Conservation (phyloP, 306 rosid genomes). For the Casuarina cunninghamiana region DNA sequence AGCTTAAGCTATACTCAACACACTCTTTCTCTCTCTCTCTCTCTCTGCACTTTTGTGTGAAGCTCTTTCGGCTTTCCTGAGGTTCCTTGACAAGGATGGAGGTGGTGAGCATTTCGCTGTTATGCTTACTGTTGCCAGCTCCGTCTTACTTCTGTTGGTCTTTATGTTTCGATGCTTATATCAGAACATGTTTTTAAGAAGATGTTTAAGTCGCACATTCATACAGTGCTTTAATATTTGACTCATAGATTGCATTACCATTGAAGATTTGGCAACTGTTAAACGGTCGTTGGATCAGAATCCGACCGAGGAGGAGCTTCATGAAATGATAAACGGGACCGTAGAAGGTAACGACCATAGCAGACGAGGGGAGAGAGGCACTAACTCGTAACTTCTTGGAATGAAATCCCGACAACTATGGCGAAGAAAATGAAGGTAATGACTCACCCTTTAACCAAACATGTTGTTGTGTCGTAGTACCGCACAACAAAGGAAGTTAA, state of each 20-base stretch:
- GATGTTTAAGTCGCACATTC: no score
- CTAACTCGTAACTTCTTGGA: slow-evolving; percentile 32
- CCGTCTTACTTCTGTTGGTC: slow-evolving; percentile 11
- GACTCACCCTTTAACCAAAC: not conserved
- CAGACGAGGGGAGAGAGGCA: no score
- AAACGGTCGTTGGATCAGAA: slow-evolving; percentile 91
- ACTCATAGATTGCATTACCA: slow-evolving; percentile 78
- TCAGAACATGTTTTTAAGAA: no score
- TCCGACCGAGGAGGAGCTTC: slow-evolving; percentile 93
- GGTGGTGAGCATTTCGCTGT: slow-evolving; percentile 59
- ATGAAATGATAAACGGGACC: slow-evolving; percentile 90
- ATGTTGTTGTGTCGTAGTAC: not conserved
- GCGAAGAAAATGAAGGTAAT: slow-evolving; percentile 85
- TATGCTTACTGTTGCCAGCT: no score
- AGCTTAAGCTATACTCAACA: slow-evolving; percentile 57
- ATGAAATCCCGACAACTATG: slow-evolving; percentile 40
- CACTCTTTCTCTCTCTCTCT: slow-evolving; percentile 30
- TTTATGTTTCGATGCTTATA: not conserved
- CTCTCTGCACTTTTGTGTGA: slow-evolving; percentile 64
- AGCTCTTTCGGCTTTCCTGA: no score
- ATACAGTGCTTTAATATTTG: not conserved
- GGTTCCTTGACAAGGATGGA: slow-evolving; percentile 77
- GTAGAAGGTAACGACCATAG: slow-evolving; percentile 34
- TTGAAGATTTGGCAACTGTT: slow-evolving; percentile 94
- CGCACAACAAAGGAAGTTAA: no score